These are phyloP conservation scores for Penicillium sp. DNA, from an alignment of 2,329 filamentous ascomycete species.

Conservation along the genomic window DNA sequence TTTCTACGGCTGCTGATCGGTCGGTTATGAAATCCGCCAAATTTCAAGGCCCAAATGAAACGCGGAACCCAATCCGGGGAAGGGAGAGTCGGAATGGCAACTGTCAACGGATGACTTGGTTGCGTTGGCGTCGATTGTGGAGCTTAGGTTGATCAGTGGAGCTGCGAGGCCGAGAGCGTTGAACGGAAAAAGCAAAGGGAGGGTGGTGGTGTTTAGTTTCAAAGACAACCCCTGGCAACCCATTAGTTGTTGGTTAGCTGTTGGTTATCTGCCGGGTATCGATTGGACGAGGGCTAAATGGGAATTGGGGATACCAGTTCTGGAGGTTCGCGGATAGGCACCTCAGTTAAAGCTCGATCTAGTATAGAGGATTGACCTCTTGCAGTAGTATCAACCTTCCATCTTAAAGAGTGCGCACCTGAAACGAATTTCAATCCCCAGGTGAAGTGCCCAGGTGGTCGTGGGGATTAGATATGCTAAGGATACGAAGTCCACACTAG, in stretches of 20 bases:
- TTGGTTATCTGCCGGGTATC: constrained; percentile 1
- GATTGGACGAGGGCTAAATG: constrained; percentile 9
- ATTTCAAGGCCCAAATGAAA: not conserved
- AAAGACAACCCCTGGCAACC: constrained; percentile 4
- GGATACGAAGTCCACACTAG: not conserved
- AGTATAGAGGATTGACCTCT: not conserved
- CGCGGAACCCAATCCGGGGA: constrained; percentile 13
- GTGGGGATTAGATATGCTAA: not conserved
- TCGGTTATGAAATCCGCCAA: not conserved
- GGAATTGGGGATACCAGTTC: not conserved
- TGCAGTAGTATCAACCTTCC: not conserved
- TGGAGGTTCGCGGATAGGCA: constrained; percentile 1
- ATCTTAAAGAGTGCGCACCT: not conserved
- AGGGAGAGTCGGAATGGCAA: constrained; percentile 6
- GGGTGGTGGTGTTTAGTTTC: constrained; percentile 8
- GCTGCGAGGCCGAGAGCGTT: not conserved
- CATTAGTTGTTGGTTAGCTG: not conserved
- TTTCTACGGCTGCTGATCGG: not conserved
- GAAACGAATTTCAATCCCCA: too few species aligned
- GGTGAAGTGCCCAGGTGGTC: too few species aligned
- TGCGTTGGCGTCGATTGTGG: constrained; percentile 1
- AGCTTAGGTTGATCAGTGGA: constrained; percentile 2
- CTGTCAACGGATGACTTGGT: not conserved
- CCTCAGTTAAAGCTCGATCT: not conserved
- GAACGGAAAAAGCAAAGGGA: constrained; percentile 1